Conservation (phyloP, 805 yeast species). For the Candida ulmi region DNA sequence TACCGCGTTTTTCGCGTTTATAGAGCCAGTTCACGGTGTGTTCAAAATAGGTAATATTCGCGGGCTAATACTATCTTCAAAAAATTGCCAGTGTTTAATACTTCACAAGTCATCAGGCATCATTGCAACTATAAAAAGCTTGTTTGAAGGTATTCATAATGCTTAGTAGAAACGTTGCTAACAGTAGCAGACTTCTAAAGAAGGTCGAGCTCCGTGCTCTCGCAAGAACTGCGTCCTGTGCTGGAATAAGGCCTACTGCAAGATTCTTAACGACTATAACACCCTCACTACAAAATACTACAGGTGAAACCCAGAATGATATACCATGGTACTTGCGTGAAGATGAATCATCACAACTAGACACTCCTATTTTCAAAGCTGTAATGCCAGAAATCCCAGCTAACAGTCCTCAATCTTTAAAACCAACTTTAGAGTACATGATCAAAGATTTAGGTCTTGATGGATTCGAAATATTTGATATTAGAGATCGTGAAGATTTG, state of each 20-base stretch:
- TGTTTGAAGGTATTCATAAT: no score
- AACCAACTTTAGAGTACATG: conserved; percentile 39
- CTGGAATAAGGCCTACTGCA: no score
- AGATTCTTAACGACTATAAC: no score
- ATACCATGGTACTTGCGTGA: conserved; percentile 62
- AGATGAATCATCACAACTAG: conserved; percentile 30
- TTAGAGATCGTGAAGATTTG: conserved; percentile 35
- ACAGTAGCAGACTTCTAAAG: no score
- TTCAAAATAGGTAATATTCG: not conserved
- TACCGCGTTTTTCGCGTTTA: not conserved
- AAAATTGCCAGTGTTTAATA: no score
- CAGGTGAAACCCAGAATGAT: conserved; percentile 4
- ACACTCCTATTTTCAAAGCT: conserved; percentile 26
- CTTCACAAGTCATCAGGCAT: no score
- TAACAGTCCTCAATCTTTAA: conserved; percentile 48
- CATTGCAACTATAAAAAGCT: no score
- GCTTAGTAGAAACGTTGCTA: no score
- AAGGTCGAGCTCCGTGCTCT: no score
- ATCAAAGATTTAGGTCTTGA: conserved; percentile 59
- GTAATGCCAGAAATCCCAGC: conserved; percentile 56
- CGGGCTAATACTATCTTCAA: not conserved
- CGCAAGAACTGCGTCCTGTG: no score
- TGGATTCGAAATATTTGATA: conserved; percentile 60
- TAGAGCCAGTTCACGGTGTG: no score
- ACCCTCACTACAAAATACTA: not conserved